phyloP scores from a whole-genome alignment of 768 basidiomycete genomes.

The Epithele typhae region DNA sequence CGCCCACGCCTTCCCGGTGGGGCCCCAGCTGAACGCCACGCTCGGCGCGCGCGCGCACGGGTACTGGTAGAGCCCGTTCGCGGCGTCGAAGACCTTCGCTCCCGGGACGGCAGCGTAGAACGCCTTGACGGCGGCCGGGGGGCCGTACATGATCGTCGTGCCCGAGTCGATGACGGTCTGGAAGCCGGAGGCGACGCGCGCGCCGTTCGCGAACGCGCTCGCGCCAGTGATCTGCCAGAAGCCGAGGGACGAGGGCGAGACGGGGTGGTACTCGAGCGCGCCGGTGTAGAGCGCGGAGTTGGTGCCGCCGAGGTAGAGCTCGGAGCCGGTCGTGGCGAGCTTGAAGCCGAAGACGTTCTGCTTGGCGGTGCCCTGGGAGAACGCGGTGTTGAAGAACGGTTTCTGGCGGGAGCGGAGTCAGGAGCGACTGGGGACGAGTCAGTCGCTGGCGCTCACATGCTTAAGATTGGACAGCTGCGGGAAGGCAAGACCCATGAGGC shows the following conservation, averaged over 20 bases:
- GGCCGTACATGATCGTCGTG: too few relatives aligned
- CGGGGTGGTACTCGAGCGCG: too few relatives aligned
- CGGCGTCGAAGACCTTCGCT: constrained; percentile 8
- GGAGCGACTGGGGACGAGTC: too few relatives aligned
- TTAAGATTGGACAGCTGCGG: constrained; percentile 20
- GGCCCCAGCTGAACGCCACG: constrained; percentile 17
- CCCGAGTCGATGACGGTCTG: too few relatives aligned
- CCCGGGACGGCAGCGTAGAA: constrained; percentile 20
- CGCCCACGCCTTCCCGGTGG: background rate
- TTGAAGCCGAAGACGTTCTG: constrained; percentile 32
- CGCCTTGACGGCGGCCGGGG: background rate
- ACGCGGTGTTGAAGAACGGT: constrained; percentile 21
- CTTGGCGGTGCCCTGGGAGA: constrained; percentile 15
- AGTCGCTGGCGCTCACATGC: too few relatives aligned
- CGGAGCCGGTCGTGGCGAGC: too few relatives aligned
- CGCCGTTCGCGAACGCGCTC: constrained; percentile 10
- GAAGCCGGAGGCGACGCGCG: too few relatives aligned
- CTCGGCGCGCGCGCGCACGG: constrained; percentile 11
- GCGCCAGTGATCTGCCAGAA: constrained; percentile 22
- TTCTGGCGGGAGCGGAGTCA: background rate
- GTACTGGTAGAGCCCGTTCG: constrained; percentile 18
- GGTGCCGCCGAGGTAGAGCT: too few relatives aligned
- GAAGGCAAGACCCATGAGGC: constrained; percentile 31
- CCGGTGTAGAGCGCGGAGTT: too few relatives aligned
- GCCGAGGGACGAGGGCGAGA: constrained; percentile 22